These are phyloP conservation scores for Phyllosticta ampelicida DNA, from an alignment of 2,329 filamentous ascomycete genomes.

Conservation along the genomic window DNA sequence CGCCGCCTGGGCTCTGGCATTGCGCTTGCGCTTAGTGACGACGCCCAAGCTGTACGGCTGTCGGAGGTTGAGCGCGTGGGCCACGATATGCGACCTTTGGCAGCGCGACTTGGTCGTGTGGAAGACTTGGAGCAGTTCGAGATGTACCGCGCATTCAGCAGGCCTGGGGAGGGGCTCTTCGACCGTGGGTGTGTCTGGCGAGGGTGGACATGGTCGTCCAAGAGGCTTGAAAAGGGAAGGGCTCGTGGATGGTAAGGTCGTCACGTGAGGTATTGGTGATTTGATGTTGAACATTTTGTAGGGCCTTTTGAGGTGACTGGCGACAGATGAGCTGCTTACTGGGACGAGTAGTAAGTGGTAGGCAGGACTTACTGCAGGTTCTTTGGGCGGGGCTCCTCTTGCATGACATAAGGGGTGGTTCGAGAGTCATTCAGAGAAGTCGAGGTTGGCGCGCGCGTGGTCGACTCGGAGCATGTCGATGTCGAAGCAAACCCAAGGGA, in stretches of 20 bases:
- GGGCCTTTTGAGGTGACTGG: not conserved
- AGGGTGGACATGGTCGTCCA: not conserved
- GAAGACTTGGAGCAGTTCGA: slow-evolving; percentile 9
- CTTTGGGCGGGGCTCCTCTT: not conserved
- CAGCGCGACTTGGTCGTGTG: not conserved
- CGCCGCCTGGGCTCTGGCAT: not conserved
- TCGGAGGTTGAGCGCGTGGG: slow-evolving; percentile 1
- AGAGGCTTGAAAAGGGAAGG: slow-evolving; percentile 5
- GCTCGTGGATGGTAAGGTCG: not conserved
- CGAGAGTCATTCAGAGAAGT: not conserved
- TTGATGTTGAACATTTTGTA: not conserved
- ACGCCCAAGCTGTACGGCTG: not conserved
- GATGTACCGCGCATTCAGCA: slow-evolving; percentile 9
- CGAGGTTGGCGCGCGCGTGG: not conserved
- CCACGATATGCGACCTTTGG: not conserved
- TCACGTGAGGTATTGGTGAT: not conserved
- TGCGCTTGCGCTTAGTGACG: not conserved
- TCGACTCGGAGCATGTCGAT: not conserved
- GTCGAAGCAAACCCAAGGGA: not conserved
- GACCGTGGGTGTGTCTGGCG: not conserved
- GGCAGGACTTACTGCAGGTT: not conserved
- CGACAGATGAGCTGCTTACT: not conserved
- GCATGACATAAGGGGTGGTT: not conserved
- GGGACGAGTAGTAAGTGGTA: not conserved
- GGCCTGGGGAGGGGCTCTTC: slow-evolving; percentile 6